A percentile compares a stretch with the other conserved stretches of the same genome.
Evolutionary conservation across 768 basidiomycete species (phyloP).

Genomic region (Paxillus involutus): DNA sequence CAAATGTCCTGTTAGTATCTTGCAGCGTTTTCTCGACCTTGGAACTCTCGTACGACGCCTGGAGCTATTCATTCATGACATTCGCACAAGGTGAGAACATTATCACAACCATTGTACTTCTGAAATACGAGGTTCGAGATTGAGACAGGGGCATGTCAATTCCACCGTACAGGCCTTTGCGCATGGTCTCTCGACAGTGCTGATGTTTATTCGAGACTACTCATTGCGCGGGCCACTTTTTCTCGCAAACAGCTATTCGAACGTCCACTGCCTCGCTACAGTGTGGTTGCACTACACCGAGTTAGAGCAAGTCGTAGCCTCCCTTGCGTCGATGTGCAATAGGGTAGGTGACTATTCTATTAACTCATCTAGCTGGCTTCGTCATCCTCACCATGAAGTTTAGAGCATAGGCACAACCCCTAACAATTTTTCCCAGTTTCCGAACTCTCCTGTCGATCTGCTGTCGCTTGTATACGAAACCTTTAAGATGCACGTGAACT

Average conservation of each 20-base stretch:
- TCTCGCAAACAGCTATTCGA: slow-evolving; percentile 15
- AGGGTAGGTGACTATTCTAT: slow-evolving; percentile 43
- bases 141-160: slow-evolving; percentile 45
- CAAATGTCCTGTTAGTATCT: slow-evolving; percentile 40
- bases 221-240: slow-evolving; percentile 43
- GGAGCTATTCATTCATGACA: slow-evolving; percentile 47
- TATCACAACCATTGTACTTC: not conserved
- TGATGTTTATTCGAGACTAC: slow-evolving; percentile 49
- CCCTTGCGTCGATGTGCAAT: slow-evolving; percentile 58
- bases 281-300: slow-evolving; percentile 52
- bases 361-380: not conserved
- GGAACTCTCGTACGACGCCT: slow-evolving; percentile 68
- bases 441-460: slow-evolving; percentile 46
- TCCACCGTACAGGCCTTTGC: slow-evolving; percentile 66
- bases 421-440: slow-evolving; percentile 41
- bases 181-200: slow-evolving; percentile 58
- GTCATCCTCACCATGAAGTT: slow-evolving; percentile 7
- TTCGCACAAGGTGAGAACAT: slow-evolving; percentile 49
- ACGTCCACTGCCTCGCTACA: slow-evolving; percentile 33
- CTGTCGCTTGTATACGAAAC: slow-evolving; percentile 62
- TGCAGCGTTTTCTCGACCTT: slow-evolving; percentile 63
- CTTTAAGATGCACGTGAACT: slow-evolving; percentile 53
- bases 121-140: slow-evolving; percentile 5
- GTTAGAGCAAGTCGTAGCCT: slow-evolving; percentile 48
- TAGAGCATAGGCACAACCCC: slow-evolving; percentile 33